Percentiles rank a stretch among this genome's conserved stretches.
Evolutionary conservation across 306 rosid genomes (phyloP).

Genomic region (Coriaria nepalensis): DNA sequence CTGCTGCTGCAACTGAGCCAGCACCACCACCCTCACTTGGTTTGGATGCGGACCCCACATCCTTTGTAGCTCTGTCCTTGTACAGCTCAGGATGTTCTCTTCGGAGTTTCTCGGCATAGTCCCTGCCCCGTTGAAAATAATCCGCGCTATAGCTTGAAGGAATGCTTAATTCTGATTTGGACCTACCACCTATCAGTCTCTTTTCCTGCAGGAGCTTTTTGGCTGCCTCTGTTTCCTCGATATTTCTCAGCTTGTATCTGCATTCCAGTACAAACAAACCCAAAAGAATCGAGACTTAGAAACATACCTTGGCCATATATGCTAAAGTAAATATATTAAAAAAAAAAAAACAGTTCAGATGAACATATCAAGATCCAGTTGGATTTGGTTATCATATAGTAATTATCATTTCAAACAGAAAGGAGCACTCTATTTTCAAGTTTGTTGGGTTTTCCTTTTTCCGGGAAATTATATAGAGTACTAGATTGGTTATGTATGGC

Average conservation of each 20-base stretch:
- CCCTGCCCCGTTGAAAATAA: constrained; percentile 97
- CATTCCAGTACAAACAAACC: constrained; percentile 6
- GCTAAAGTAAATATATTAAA: too few species aligned
- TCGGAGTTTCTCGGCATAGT: constrained; percentile 95
- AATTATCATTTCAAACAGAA: too few species aligned
- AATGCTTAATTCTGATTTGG: constrained; percentile 73
- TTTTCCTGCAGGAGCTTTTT: constrained; percentile 89
- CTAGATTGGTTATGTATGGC: too few species aligned
- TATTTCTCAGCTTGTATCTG: constrained; percentile 83
- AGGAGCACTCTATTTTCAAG: too few species aligned
- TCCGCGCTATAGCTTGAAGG: constrained; percentile 94
- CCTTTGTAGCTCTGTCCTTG: constrained; percentile 58
- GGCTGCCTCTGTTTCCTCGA: constrained; percentile 97
- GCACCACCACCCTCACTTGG: constrained; percentile 27
- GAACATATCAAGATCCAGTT: too few species aligned
- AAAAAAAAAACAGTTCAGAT: too few species aligned
- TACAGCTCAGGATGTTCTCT: constrained; percentile 97
- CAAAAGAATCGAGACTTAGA: constrained; percentile 7
- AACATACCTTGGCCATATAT: background rate
- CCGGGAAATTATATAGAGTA: too few species aligned
- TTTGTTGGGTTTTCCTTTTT: too few species aligned
- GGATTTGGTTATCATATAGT: too few species aligned
- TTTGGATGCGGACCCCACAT: constrained; percentile 43
- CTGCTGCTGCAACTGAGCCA: constrained; percentile 36
- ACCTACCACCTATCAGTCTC: constrained; percentile 56